These are phyloP conservation scores for Diplodia mutila DNA, from an alignment of 2,329 filamentous ascomycete species.

Conservation along the genomic window DNA sequence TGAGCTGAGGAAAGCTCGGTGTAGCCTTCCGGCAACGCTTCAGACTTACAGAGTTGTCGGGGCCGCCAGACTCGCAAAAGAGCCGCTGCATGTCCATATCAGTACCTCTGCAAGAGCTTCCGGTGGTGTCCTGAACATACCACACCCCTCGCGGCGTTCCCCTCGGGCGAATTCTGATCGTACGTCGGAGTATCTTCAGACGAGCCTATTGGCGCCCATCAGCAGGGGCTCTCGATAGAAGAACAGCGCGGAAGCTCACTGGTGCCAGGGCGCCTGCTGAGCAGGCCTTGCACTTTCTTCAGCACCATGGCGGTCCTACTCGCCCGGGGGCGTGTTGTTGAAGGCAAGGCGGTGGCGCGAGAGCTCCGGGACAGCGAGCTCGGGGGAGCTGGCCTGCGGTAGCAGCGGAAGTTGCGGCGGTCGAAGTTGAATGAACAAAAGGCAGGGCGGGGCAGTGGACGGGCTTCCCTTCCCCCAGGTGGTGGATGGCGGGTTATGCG, in stretches of 20 bases:
- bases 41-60: slow-evolving; percentile 49
- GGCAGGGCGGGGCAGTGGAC: not conserved
- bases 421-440: not conserved
- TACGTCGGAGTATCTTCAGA: slow-evolving; percentile 30
- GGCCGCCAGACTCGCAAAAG: slow-evolving; percentile 76
- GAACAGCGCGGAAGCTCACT: slow-evolving; percentile 20
- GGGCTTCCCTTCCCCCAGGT: no score
- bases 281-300: slow-evolving; percentile 39
- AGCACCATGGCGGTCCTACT: slow-evolving; percentile 39
- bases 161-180: slow-evolving; percentile 66
- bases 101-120: not conserved
- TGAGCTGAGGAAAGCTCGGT: not conserved
- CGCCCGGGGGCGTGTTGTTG: not conserved
- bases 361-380: not conserved
- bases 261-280: slow-evolving; percentile 41
- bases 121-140: slow-evolving; percentile 28
- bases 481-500: not conserved
- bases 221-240: not conserved
- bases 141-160: slow-evolving; percentile 66
- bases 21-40: no score
- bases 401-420: not conserved
- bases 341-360: not conserved
- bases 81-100: slow-evolving; percentile 59
- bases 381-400: not conserved
- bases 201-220: slow-evolving; percentile 27